phyloP scores from a whole-genome alignment of 2,329 filamentous ascomycete species.

The Claviceps pusilla region DNA sequence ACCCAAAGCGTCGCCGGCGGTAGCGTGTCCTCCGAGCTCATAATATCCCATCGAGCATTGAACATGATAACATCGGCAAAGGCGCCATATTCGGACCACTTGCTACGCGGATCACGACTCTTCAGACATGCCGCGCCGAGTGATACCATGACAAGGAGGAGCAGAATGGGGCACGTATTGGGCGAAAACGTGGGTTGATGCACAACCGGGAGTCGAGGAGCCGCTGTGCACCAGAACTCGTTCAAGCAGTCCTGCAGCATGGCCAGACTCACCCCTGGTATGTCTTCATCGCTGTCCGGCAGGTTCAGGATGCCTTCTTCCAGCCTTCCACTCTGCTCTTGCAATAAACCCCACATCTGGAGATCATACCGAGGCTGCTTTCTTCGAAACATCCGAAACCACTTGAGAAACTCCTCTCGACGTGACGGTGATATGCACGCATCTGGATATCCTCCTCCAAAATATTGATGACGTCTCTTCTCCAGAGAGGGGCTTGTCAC shows the following conservation, averaged over 20 bases:
- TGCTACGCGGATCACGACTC: constrained; percentile 42
- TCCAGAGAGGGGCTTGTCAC: constrained; percentile 31
- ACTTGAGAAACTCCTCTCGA: constrained; percentile 28
- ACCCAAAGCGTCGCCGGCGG: constrained; percentile 80
- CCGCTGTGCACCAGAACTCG: constrained; percentile 80
- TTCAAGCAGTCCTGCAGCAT: constrained; percentile 75
- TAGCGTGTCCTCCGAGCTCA: constrained; percentile 65
- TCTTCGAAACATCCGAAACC: constrained; percentile 27
- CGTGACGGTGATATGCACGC: constrained; percentile 30
- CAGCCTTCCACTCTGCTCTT: constrained; percentile 11
- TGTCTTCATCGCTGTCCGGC: constrained; percentile 21
- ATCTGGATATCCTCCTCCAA: constrained; percentile 24
- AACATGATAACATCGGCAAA: constrained; percentile 48
- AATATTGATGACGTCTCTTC: constrained; percentile 19
- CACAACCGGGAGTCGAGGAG: constrained; percentile 72
- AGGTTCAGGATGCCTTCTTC: neutral
- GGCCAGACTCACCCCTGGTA: constrained; percentile 47
- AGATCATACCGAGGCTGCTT: constrained; percentile 27
- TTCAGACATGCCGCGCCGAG: constrained; percentile 71
- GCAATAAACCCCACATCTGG: constrained; percentile 20
- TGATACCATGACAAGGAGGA: constrained; percentile 69
- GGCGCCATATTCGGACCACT: constrained; percentile 26
- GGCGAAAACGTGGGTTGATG: constrained; percentile 77
- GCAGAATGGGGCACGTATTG: constrained; percentile 60
- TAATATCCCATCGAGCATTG: constrained; percentile 67